Percentiles rank a stretch among this genome's conserved stretches.
phyloP scores from a whole-genome alignment of 2,329 filamentous ascomycete genomes.

The Verticillium nonalfalfae region DNA sequence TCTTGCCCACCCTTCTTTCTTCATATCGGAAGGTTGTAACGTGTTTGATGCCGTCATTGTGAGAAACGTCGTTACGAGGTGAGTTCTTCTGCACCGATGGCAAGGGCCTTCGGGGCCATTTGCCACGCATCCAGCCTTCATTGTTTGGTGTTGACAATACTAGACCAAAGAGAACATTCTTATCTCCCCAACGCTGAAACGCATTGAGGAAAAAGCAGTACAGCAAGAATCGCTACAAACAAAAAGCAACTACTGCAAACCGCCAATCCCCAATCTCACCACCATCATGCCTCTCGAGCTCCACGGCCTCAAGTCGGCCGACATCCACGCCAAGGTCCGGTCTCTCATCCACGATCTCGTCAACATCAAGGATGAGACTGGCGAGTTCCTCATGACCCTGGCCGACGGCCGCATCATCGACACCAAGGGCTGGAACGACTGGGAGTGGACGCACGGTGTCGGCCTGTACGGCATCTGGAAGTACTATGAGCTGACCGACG shows the following conservation, averaged over 20 bases:
- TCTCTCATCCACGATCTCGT: slow-evolving; percentile 67
- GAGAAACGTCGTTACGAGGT: neutral
- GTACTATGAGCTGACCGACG: slow-evolving; percentile 68
- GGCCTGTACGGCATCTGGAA: slow-evolving; percentile 78
- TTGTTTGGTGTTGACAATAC: neutral
- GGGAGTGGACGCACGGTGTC: slow-evolving; percentile 79
- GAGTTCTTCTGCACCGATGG: neutral
- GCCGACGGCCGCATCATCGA: slow-evolving; percentile 71
- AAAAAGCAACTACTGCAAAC: neutral
- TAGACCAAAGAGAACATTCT: neutral
- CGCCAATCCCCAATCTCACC: neutral
- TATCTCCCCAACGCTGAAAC: too few species aligned
- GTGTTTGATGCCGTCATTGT: neutral
- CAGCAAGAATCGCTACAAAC: too few species aligned
- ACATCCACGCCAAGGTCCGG: slow-evolving; percentile 51
- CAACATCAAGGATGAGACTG: slow-evolving; percentile 70
- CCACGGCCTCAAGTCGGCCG: slow-evolving; percentile 37
- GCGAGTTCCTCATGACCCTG: slow-evolving; percentile 65
- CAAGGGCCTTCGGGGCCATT: neutral
- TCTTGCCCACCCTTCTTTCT: neutral
- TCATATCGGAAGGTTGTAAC: neutral
- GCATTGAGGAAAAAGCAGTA: too few species aligned
- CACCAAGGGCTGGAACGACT: slow-evolving; percentile 78
- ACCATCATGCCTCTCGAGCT: slow-evolving; percentile 30
- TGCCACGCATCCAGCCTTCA: neutral